phyloP scores from a whole-genome alignment of 2,329 filamentous ascomycete species.

The Penicillium sp. region DNA sequence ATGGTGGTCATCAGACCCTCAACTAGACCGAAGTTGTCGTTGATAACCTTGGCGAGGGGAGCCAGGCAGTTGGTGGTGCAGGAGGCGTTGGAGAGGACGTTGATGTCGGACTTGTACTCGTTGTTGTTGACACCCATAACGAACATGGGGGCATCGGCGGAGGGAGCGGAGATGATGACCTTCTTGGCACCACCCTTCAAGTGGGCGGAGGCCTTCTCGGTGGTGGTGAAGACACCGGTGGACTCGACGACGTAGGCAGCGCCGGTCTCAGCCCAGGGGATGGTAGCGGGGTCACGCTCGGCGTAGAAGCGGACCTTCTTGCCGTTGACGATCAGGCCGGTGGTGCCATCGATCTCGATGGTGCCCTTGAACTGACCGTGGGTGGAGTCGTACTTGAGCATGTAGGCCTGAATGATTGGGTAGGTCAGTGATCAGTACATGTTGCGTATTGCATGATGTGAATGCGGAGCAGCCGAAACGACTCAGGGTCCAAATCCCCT shows the following conservation, averaged over 20 bases:
- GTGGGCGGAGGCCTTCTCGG: conserved; percentile 91
- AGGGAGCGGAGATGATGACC: conserved; percentile 72
- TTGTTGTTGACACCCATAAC: conserved; percentile 99
- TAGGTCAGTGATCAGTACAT: conserved; percentile 13
- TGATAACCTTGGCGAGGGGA: conserved; percentile 97
- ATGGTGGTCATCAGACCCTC: conserved; percentile 99
- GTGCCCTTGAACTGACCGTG: conserved; percentile 97
- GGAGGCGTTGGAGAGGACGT: conserved; percentile 98
- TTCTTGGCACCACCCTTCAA: conserved; percentile 98
- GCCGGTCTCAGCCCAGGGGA: conserved; percentile 87
- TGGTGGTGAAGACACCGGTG: conserved; percentile 99
- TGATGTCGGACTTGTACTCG: conserved; percentile 85
- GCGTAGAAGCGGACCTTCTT: conserved; percentile 95
- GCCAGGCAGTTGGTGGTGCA: conserved; percentile 99
- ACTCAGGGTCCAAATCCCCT: background rate
- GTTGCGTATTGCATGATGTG: background rate
- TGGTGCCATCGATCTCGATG: conserved; percentile 70
- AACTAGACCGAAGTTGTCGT: conserved; percentile 97
- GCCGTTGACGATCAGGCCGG: conserved; percentile 85
- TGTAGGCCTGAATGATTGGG: conserved; percentile 76
- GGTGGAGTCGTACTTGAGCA: conserved; percentile 99
- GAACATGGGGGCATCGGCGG: conserved; percentile 94
- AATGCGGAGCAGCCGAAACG: background rate
- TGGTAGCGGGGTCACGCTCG: conserved; percentile 85
- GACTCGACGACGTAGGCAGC: conserved; percentile 97